Evolutionary conservation across 1,284 basidiomycete genomes (phyloP).

Genomic region (Pseudomicrostroma phylloplanum): DNA sequence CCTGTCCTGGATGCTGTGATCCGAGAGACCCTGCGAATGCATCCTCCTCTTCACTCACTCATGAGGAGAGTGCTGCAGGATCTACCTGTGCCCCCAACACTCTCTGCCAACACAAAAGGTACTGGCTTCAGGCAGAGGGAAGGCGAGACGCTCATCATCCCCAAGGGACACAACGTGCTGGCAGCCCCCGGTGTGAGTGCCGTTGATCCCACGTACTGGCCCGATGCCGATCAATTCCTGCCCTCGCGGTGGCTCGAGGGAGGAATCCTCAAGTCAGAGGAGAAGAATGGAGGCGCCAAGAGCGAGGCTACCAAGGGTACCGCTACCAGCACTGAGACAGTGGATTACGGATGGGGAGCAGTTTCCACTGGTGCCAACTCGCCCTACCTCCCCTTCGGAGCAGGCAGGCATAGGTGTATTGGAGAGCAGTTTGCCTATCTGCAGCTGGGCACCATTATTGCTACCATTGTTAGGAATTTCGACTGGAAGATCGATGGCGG

Average conservation of each 20-base stretch:
- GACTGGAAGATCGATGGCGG: slow-evolving; percentile 63
- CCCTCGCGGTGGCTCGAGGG: slow-evolving; percentile 70
- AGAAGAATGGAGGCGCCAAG: slow-evolving; percentile 19
- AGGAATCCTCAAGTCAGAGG: slow-evolving; percentile 67
- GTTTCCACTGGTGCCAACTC: slow-evolving; percentile 55
- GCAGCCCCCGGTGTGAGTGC: slow-evolving; percentile 84
- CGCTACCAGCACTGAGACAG: slow-evolving; percentile 64
- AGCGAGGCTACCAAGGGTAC: slow-evolving; percentile 54
- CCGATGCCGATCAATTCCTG: slow-evolving; percentile 60
- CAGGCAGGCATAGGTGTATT: slow-evolving; percentile 81
- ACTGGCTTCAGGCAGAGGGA: slow-evolving; percentile 24
- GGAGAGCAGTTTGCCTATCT: slow-evolving; percentile 96
- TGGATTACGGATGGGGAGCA: slow-evolving; percentile 89
- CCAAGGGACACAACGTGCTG: slow-evolving; percentile 83
- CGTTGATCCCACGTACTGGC: slow-evolving; percentile 79
- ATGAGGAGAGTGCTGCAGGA: slow-evolving; percentile 79
- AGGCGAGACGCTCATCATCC: slow-evolving; percentile 66
- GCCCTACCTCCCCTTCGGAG: slow-evolving; percentile 88
- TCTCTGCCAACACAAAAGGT: slow-evolving; percentile 56
- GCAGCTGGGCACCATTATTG: slow-evolving; percentile 78
- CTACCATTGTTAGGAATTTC: slow-evolving; percentile 69
- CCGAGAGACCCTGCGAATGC: slow-evolving; percentile 74
- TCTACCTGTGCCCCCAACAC: slow-evolving; percentile 72
- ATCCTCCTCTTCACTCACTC: slow-evolving; percentile 52
- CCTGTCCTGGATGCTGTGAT: slow-evolving; percentile 83